These are phyloP conservation scores for Coemansia interrupta DNA, from an alignment of 192 early-diverging fungal genomes.

Conservation along the genomic window DNA sequence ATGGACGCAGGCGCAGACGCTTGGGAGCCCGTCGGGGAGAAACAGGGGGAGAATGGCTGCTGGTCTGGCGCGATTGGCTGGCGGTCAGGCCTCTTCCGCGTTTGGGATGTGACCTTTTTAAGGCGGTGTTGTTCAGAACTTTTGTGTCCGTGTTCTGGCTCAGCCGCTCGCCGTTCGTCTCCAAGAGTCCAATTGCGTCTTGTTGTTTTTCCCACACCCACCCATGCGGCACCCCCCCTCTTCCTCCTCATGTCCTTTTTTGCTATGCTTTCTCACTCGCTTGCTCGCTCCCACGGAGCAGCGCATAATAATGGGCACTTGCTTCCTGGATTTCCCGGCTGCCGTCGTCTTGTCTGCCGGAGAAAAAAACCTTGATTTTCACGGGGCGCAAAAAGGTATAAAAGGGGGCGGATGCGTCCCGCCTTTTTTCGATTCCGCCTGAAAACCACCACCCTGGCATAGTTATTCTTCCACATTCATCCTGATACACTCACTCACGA, in stretches of 20 bases:
- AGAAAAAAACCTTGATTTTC: background rate
- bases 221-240: too few species aligned
- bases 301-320: background rate
- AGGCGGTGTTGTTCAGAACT: background rate
- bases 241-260: too few species aligned
- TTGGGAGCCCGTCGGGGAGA: too few species aligned
- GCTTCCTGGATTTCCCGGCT: background rate
- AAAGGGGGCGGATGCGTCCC: conserved; percentile 16
- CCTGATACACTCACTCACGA: too few species aligned
- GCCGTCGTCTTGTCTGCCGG: background rate
- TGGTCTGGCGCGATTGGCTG: background rate
- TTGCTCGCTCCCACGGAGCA: too few species aligned
- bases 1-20: too few species aligned
- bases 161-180: too few species aligned
- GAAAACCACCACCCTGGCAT: background rate
- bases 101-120: background rate
- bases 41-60: background rate
- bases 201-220: conserved; percentile 5
- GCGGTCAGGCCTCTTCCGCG: background rate
- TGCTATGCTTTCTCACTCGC: too few species aligned
- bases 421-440: background rate
- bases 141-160: background rate
- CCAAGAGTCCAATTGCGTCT: too few species aligned
- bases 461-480: background rate
- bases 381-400: conserved; percentile 3